A percentile compares a stretch with the other conserved stretches of the same genome.
phyloP scores from a whole-genome alignment of 202 grass and related monocot genomes.

The Elaeis oleifera region DNA sequence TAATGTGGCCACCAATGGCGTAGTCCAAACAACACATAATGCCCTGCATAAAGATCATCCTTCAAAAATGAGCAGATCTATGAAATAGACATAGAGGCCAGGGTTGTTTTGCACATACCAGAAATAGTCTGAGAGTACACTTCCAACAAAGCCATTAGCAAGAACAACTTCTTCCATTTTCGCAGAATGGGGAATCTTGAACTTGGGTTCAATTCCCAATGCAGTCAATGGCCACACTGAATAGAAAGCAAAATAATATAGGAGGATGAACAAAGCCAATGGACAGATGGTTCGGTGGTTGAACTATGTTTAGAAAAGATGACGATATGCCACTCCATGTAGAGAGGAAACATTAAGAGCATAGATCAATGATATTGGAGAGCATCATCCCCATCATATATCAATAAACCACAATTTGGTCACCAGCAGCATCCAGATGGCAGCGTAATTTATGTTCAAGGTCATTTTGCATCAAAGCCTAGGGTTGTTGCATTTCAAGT shows the following conservation, averaged over 20 bases:
- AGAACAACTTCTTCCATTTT: constrained; percentile 92
- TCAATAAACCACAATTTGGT: no score
- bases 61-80: no score
- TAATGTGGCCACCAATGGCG: constrained; percentile 82
- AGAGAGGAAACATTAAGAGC: no score
- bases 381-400: no score
- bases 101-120: constrained; percentile 39
- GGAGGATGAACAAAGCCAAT: background rate
- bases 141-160: constrained; percentile 87
- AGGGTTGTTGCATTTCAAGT: no score
- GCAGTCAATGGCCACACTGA: constrained; percentile 91
- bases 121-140: constrained; percentile 88
- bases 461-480: no score
- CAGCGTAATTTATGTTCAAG: no score
- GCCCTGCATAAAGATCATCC: constrained; percentile 40
- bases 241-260: constrained; percentile 22
- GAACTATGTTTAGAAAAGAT: no score
- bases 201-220: constrained; percentile 86
- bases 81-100: no score
- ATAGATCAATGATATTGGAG: no score
- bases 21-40: constrained; percentile 93
- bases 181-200: constrained; percentile 87
- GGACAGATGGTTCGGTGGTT: background rate
- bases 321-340: no score
- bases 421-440: no score